Evolutionary conservation across 2,329 filamentous ascomycete species (phyloP).

Genomic region (Arthrobotrys pseudoclavata): DNA sequence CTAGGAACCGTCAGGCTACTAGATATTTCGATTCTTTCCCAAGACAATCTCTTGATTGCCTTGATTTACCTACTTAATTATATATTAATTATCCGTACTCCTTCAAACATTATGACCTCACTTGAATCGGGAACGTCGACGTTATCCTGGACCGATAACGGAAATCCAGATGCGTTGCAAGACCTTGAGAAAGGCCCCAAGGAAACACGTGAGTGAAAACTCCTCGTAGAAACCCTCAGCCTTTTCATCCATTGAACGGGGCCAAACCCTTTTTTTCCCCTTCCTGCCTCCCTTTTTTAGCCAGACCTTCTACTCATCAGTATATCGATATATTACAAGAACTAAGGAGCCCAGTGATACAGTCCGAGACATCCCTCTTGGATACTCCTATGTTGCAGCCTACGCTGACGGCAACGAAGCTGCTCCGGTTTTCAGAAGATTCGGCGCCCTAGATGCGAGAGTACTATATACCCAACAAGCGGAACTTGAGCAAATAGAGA

Average conservation of each 20-base stretch:
- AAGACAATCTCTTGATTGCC: neutral
- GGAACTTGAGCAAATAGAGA: conserved; percentile 32
- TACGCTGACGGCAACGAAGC: conserved; percentile 35
- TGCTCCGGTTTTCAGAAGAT: conserved; percentile 38
- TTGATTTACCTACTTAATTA: neutral
- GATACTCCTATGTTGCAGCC: conserved; percentile 46
- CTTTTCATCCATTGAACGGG: neutral
- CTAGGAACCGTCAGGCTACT: too few species aligned
- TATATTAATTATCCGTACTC: neutral
- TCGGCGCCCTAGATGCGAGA: conserved; percentile 35
- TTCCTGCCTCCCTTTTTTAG: too few species aligned
- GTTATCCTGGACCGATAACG: neutral
- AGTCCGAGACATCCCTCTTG: conserved; percentile 31
- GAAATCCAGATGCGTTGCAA: neutral
- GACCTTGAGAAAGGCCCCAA: neutral
- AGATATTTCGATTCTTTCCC: neutral
- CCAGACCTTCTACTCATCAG: too few species aligned
- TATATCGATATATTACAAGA: neutral
- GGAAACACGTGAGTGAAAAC: conserved; percentile 11
- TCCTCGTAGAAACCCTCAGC: too few species aligned
- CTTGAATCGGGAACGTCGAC: neutral
- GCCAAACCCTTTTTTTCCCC: too few species aligned
- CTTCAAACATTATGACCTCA: neutral
- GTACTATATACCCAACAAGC: conserved; percentile 37
- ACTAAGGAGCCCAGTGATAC: conserved; percentile 1